These are phyloP conservation scores for Circinella umbellata DNA, from an alignment of 371 early-diverging fungal genomes.

Conservation along the genomic window DNA sequence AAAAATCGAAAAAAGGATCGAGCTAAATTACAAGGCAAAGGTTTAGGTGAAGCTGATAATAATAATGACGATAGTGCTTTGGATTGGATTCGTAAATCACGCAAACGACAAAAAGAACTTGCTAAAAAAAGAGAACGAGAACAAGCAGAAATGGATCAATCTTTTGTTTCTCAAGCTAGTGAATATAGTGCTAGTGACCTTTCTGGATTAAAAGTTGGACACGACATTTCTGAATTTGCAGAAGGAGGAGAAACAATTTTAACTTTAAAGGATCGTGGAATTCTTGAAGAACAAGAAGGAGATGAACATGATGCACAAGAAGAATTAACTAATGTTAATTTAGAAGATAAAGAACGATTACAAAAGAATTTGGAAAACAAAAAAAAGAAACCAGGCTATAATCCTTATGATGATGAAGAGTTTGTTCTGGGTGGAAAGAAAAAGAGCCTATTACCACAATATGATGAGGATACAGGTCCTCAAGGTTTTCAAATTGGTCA, in stretches of 20 bases:
- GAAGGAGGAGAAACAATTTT: slow-evolving; percentile 83
- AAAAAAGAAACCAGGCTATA: slow-evolving; percentile 74
- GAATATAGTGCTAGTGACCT: slow-evolving; percentile 61
- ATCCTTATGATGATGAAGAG: slow-evolving; percentile 85
- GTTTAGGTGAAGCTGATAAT: slow-evolving; percentile 73
- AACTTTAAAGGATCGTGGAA: slow-evolving; percentile 84
- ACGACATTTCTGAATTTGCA: slow-evolving; percentile 72
- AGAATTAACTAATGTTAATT: slow-evolving; percentile 70
- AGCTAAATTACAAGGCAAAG: slow-evolving; percentile 69
- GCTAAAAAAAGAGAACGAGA: slow-evolving; percentile 58
- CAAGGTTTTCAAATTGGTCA: slow-evolving; percentile 57
- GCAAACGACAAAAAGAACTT: slow-evolving; percentile 54
- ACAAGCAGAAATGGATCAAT: slow-evolving; percentile 46
- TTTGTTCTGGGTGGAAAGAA: slow-evolving; percentile 47
- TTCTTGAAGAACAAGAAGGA: slow-evolving; percentile 69
- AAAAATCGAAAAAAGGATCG: slow-evolving; percentile 62
- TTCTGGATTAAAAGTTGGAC: slow-evolving; percentile 79
- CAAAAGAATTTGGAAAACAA: slow-evolving; percentile 79
- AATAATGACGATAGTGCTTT: slow-evolving; percentile 61
- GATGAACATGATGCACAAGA: slow-evolving; percentile 61
- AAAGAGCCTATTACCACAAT: slow-evolving; percentile 78
- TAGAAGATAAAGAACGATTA: slow-evolving; percentile 72
- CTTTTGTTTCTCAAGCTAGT: slow-evolving; percentile 12
- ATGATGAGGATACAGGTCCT: slow-evolving; percentile 74
- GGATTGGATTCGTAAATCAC: slow-evolving; percentile 66